Evolutionary conservation across 2,329 filamentous ascomycete genomes (phyloP), one percentile per base, ranked within the genome.

Genomic region (Penicillium sp.): DNA sequence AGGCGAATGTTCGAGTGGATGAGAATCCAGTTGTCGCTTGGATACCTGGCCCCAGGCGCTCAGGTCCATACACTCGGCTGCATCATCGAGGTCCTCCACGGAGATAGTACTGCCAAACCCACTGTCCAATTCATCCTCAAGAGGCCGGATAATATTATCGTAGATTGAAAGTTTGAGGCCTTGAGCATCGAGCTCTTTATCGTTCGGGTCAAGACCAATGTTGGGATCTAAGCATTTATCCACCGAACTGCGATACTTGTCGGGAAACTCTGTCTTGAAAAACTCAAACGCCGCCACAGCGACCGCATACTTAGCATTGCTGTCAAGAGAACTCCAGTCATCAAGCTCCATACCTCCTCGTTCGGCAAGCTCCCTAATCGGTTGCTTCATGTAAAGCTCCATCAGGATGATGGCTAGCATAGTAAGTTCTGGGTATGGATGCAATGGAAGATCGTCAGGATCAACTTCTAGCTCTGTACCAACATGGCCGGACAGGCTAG

Each of bases 371-470:
- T 29, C 30, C 31, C 48, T 29, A 11, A 58, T 30, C 11, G 60
- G 48, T 30, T 49, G 54, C 21, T 26, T 41, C 47, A 49, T 44
- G 47, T 62, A 62, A 15, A 62, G 30, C 38, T 62, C 60, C 55
- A 58, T 62, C 17, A 62, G 21, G 30, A 62, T 50, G 13, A 58
- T 58, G 3, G 55, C 56, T 26, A 62, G 30, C 56, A 58, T 62
- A 19, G 58, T 47, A 50, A 62, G n/a, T 17, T 55, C 44, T 4
- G 56, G 60, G 45, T 55, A 58, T 3, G 55, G 60, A 19, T 62
- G 60, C 3, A 41, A 50, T 35, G 55, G 55, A n/a, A 62, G 44
- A 35, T 62, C 60, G 21, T 62, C 60, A 1, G 60, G 60, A 21
- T 62, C 60, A 11, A 56, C 19, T 7, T 54, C 60, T 7, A 31